Percentiles rank a stretch among this genome's conserved stretches.
Conservation (phyloP, 108 stramenopile genomes). For the Cyclotella atomus region DNA sequence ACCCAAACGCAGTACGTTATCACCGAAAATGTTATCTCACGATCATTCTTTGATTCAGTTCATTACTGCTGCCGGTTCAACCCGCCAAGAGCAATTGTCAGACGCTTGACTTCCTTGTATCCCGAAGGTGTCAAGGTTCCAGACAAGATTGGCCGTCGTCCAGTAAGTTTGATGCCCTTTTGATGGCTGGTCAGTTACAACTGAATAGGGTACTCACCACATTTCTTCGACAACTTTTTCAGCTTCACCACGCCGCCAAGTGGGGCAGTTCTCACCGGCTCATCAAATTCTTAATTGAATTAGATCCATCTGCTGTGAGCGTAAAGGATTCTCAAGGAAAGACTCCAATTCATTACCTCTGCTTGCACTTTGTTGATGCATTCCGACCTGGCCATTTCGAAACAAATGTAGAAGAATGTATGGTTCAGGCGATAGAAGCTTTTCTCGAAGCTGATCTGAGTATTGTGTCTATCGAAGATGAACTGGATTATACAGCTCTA, state of each 20-base stretch:
- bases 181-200: background rate
- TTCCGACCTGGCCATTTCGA: slow-evolving; percentile 1
- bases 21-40: background rate
- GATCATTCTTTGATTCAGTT: background rate
- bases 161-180: background rate
- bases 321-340: slow-evolving; percentile 28
- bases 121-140: slow-evolving; percentile 10
- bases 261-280: slow-evolving; percentile 26
- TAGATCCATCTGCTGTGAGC: slow-evolving; percentile 20
- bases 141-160: slow-evolving; percentile 21
- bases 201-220: background rate
- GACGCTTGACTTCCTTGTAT: slow-evolving; percentile 12
- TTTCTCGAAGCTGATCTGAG: slow-evolving; percentile 1
- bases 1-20: background rate
- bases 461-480: background rate
- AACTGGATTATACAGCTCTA: background rate
- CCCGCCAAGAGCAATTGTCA: slow-evolving; percentile 19
- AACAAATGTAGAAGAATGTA: slow-evolving; percentile 7
- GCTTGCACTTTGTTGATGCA: slow-evolving; percentile 8
- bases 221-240: background rate
- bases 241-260: slow-evolving; percentile 22
- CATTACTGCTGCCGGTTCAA: slow-evolving; percentile 28
- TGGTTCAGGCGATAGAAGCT: slow-evolving; percentile 1
- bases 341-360: slow-evolving; percentile 21
- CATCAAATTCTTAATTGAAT: slow-evolving; percentile 26